phyloP scores from a whole-genome alignment of 306 rosid species.

The Vigna nakashimae region DNA sequence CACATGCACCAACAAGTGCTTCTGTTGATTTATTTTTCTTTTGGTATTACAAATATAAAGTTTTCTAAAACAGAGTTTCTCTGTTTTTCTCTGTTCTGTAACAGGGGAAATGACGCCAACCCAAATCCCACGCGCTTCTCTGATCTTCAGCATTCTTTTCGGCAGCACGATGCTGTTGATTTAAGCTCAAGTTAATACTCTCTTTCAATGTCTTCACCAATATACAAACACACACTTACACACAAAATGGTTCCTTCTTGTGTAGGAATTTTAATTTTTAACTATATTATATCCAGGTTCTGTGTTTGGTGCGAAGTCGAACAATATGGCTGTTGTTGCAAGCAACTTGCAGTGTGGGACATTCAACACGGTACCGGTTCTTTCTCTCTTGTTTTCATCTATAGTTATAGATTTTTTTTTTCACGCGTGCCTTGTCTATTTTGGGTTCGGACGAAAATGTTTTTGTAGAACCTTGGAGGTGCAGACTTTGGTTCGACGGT shows the following conservation, averaged over 20 bases:
- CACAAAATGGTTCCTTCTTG: neutral
- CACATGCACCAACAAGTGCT: neutral
- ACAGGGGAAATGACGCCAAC: constrained; percentile 71
- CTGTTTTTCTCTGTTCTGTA: constrained; percentile 52
- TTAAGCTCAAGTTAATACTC: constrained; percentile 72
- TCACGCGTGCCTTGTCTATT: neutral
- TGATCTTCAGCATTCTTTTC: constrained; percentile 77
- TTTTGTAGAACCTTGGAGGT: constrained; percentile 53
- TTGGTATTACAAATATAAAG: neutral
- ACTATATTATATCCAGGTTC: constrained; percentile 54
- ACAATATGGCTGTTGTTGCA: constrained; percentile 56
- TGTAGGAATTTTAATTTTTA: constrained; percentile 8
- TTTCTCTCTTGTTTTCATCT: constrained; percentile 23
- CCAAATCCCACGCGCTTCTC: constrained; percentile 62
- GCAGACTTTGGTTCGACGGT: constrained; percentile 59
- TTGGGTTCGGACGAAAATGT: neutral
- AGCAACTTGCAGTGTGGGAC: constrained; percentile 62
- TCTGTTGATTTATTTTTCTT: neutral
- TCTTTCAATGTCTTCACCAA: constrained; percentile 6
- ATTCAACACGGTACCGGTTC: constrained; percentile 59
- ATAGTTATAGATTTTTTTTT: constrained; percentile 5
- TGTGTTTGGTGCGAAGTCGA: constrained; percentile 66
- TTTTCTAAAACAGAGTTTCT: constrained; percentile 35
- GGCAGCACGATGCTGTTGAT: constrained; percentile 73
- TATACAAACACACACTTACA: neutral